Evolutionary conservation across 345 rosid genomes (phyloP), one percentile per base, ranked within the genome.

Genomic region (Ceriops tagal): DNA sequence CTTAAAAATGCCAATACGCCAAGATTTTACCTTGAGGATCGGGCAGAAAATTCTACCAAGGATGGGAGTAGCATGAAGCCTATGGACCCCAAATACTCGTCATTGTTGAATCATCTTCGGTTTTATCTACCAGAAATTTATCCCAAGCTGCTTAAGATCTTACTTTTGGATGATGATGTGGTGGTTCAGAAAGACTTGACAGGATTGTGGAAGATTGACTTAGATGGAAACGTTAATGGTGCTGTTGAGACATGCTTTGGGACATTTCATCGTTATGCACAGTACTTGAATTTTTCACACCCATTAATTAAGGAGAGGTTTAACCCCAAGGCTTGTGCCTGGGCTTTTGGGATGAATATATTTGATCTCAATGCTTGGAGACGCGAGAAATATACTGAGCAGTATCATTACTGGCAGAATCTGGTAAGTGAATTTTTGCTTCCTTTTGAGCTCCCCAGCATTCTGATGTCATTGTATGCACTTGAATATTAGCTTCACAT

Each of bases 131-230:
- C 98, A 0, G 98, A 93, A 83, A 83, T 89, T 89, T 91, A 78
- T 70, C 97, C 97, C 0, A 86, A 81, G 78, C 75, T 93, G 83
- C 86, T 83, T 53, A 92, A 92, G 84, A 81, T 91, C 69, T 74
- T 92, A 84, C 78, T 85, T 81, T 71, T 95, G 84, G 99, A 92
- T 37, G 96, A 88, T 66, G 96, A 95, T 74, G 90, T 95, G 46
- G 99, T 92, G 80, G 97, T 90, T 72, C 99, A 95, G 68, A 95
- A 85, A 78, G 99, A 95, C 69, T 82, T 95, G 78, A 82, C 97
- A 15, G 88, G 86, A 46, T 62, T 95, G 67, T 93, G 96, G 96
- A 88, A 80, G 75, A 79, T 93, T 66, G 91, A 89, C 77, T 77
- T 93, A 78, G 87, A 83, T 49, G 97, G 99, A 16, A 92, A 87